Percentiles rank a stretch among this genome's conserved stretches.
Conservation (phyloP, 2,329 filamentous ascomycete species). For the Paracamarosporium sp. region DNA sequence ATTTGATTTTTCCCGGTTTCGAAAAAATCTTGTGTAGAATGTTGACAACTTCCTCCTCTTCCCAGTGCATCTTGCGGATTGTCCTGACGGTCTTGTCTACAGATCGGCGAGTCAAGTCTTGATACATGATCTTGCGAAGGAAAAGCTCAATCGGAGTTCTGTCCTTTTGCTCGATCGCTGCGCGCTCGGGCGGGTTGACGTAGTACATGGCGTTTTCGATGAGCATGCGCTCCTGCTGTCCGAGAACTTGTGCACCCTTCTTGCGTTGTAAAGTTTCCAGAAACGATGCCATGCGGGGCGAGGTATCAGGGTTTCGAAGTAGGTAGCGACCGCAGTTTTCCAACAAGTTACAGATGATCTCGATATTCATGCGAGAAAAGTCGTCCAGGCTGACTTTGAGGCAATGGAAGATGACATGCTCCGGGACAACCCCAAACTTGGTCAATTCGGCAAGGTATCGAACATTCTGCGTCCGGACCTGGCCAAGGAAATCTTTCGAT, state of each 20-base stretch:
- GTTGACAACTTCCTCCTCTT: conserved; percentile 83
- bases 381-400: conserved; percentile 97
- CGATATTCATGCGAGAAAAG: conserved; percentile 98
- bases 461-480: conserved; percentile 91
- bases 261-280: conserved; percentile 94
- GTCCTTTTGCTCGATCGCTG: conserved; percentile 96
- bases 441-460: conserved; percentile 97
- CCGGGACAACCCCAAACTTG: conserved; percentile 96
- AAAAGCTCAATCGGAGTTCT: conserved; percentile 92
- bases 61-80: conserved; percentile 95
- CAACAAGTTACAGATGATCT: conserved; percentile 94
- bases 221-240: conserved; percentile 95
- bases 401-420: conserved; percentile 98
- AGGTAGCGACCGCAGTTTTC: conserved; percentile 97
- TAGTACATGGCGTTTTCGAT: conserved; percentile 99
- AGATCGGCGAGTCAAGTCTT: conserved; percentile 92
- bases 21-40: conserved; percentile 91
- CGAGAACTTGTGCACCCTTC: conserved; percentile 93
- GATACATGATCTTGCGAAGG: conserved; percentile 88
- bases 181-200: conserved; percentile 91
- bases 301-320: conserved; percentile 89
- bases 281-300: conserved; percentile 91
- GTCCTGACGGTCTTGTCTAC: conserved; percentile 94
- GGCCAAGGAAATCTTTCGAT: conserved; percentile 95
- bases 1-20: conserved; percentile 96